These are phyloP conservation scores for Tuber borchii DNA, from an alignment of 495 filamentous ascomycete genomes.

Conservation along the genomic window DNA sequence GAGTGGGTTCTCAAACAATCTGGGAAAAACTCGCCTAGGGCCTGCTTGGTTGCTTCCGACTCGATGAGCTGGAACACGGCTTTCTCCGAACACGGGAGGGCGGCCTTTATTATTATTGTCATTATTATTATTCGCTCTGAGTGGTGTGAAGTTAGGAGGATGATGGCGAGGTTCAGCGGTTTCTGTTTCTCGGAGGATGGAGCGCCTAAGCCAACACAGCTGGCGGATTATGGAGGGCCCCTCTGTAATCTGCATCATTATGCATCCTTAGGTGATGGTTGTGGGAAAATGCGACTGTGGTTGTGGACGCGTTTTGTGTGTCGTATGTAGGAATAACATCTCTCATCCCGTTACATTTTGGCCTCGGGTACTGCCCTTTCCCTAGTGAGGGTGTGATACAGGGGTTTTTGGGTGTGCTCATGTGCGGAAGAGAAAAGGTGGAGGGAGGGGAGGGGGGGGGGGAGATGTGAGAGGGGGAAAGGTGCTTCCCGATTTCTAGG, in stretches of 20 bases:
- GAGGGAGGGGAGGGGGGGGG: not conserved
- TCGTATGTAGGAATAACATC: not conserved
- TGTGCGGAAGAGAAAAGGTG: not conserved
- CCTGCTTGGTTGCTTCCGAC: not conserved
- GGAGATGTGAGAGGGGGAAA: not conserved
- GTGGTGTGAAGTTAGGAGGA: not conserved
- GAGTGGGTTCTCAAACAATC: not conserved
- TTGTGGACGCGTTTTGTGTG: not conserved
- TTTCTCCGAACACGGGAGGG: not conserved
- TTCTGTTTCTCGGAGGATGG: not conserved
- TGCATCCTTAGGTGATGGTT: not conserved
- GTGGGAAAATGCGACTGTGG: not conserved
- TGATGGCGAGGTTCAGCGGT: not conserved
- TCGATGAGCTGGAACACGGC: not conserved
- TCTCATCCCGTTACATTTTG: not conserved
- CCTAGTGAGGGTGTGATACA: not conserved
- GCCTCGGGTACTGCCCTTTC: not conserved
- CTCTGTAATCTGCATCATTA: not conserved
- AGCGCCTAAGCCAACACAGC: not conserved
- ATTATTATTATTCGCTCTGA: not conserved
- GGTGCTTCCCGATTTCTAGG: not conserved
- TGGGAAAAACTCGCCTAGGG: not conserved
- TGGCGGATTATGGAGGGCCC: not conserved
- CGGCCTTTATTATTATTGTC: not conserved
- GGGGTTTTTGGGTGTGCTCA: not conserved